phyloP scores from a whole-genome alignment of 805 yeast species.

The Lipomyces anomalus region DNA sequence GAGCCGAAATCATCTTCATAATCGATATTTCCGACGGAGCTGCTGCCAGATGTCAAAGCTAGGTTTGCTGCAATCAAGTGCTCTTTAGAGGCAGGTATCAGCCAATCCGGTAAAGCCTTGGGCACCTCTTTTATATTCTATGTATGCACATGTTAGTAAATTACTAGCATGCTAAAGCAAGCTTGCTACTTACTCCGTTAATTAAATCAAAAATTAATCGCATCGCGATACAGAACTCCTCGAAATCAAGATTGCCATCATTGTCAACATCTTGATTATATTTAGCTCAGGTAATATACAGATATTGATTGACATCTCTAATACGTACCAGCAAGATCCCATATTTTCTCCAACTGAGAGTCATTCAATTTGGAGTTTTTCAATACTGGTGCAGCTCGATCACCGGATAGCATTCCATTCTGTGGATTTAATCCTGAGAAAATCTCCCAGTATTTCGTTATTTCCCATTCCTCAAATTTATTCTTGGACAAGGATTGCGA shows the following conservation, averaged over 20 bases:
- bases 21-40: conserved; percentile 12
- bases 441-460: conserved; percentile 96
- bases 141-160: neutral
- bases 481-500: conserved; percentile 15
- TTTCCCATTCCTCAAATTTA: conserved; percentile 56
- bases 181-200: conserved; percentile 51
- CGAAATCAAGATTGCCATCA: conserved; percentile 89
- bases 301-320: neutral
- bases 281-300: neutral
- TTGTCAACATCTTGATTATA: conserved; percentile 64
- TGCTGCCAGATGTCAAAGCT: conserved; percentile 44
- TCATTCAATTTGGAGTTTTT: conserved; percentile 82
- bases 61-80: conserved; percentile 79
- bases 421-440: conserved; percentile 84
- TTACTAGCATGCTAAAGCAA: conserved; percentile 20
- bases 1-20: conserved; percentile 46
- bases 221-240: conserved; percentile 97
- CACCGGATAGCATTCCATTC: conserved; percentile 74
- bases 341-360: conserved; percentile 69
- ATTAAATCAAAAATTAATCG: conserved; percentile 86
- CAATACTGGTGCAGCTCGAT: conserved; percentile 75
- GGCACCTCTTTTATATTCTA: conserved; percentile 47
- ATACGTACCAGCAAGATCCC: conserved; percentile 61
- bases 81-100: conserved; percentile 82
- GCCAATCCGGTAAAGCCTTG: conserved; percentile 75